Conservation (phyloP, 768 basidiomycete genomes). For the Leccinum disarticulatum region DNA sequence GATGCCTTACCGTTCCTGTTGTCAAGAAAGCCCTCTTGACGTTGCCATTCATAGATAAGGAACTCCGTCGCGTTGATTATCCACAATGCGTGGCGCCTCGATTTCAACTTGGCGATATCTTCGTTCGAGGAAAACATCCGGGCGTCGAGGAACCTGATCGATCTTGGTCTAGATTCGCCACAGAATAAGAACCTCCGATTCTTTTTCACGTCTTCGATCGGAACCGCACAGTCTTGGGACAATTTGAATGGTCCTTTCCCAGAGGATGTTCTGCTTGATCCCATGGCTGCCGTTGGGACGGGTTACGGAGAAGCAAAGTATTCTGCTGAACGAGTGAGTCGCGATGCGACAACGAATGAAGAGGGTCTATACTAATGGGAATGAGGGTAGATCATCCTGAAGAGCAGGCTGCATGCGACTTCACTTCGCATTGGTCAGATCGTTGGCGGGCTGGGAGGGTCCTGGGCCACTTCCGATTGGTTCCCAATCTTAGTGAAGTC, state of each 20-base stretch:
- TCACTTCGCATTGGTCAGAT: slow-evolving; percentile 49
- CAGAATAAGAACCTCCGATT: slow-evolving; percentile 30
- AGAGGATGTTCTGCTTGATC: slow-evolving; percentile 34
- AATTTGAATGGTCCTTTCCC: slow-evolving; percentile 32
- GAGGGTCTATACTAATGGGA: neutral
- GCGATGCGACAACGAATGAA: neutral
- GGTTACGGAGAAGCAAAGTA: slow-evolving; percentile 53
- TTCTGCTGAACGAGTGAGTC: slow-evolving; percentile 37
- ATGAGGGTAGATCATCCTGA: slow-evolving; percentile 35
- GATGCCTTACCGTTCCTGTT: neutral
- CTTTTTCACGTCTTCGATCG: slow-evolving; percentile 44
- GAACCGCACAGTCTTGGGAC: slow-evolving; percentile 34
- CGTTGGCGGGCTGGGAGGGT: slow-evolving; percentile 39
- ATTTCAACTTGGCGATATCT: slow-evolving; percentile 41
- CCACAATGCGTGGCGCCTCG: slow-evolving; percentile 45
- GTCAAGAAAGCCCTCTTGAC: neutral
- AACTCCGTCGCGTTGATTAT: slow-evolving; percentile 37
- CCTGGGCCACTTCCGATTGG: slow-evolving; percentile 49
- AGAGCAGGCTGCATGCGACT: slow-evolving; percentile 36
- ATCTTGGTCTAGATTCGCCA: slow-evolving; percentile 32
- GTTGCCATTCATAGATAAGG: slow-evolving; percentile 27
- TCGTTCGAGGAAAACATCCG: slow-evolving; percentile 45
- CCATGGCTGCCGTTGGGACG: slow-evolving; percentile 35
- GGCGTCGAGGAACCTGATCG: slow-evolving; percentile 36
- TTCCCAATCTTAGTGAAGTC: slow-evolving; percentile 43